Evolutionary conservation across 495 filamentous ascomycete genomes (phyloP).

Genomic region (Cercophora scortea): DNA sequence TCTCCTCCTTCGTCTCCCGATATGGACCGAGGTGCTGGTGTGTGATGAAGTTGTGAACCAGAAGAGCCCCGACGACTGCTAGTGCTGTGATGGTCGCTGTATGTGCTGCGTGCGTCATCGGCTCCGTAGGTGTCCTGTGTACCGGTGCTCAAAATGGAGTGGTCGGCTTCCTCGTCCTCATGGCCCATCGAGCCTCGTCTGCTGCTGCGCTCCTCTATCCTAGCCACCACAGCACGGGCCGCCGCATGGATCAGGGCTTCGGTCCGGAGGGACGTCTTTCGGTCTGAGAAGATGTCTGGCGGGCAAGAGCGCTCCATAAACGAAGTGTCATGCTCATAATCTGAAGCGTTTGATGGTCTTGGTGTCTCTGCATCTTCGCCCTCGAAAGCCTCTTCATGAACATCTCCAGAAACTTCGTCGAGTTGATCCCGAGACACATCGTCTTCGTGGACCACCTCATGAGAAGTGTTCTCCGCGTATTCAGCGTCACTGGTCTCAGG

Average conservation of each 20-base stretch:
- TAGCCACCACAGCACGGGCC: slow-evolving; percentile 31
- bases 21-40: slow-evolving; percentile 8
- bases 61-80: slow-evolving; percentile 8
- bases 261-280: slow-evolving; percentile 21
- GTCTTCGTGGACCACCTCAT: not conserved
- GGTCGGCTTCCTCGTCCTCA: slow-evolving; percentile 17
- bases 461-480: not conserved
- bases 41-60: slow-evolving; percentile 12
- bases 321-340: not conserved
- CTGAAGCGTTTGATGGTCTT: not conserved
- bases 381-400: not conserved
- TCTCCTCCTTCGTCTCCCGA: slow-evolving; percentile 26
- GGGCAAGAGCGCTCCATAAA: not conserved
- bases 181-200: not conserved
- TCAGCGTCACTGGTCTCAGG: not conserved
- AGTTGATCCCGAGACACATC: not conserved
- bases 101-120: slow-evolving; percentile 8
- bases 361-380: not conserved
- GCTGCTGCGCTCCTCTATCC: slow-evolving; percentile 23
- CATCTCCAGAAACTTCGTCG: not conserved
- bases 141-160: slow-evolving; percentile 25
- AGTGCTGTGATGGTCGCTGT: not conserved
- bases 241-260: slow-evolving; percentile 39
- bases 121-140: slow-evolving; percentile 23
- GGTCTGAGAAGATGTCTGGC: slow-evolving; percentile 1